Evolutionary conservation across 2,329 filamentous ascomycete genomes (phyloP), one percentile per base, ranked within the genome.

Genomic region (Seiridium unicorne): DNA sequence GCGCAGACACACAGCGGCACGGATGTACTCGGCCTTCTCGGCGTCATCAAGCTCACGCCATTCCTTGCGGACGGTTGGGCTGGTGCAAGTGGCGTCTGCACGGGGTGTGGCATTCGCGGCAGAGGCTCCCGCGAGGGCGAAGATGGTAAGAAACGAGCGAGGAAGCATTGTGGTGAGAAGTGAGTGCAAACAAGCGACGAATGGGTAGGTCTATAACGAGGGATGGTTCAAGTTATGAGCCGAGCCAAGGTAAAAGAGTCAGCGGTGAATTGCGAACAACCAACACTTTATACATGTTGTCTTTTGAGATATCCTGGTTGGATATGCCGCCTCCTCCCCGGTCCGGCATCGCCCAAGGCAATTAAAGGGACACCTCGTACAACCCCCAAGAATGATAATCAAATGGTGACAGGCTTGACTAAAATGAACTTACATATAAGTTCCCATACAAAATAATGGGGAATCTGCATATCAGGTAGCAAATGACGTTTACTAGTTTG

Each of bases 1-100:
- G n/a, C 51, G 51, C 51, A 74, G 60, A 47, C 72, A 75, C n/a
- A 66, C 61, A 3, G 73, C 71, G 9, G 72, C 69, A 3, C 63
- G 51, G 8, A 72, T 60, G 59, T 72, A 74, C n/a, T 63, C 60
- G 8, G 67, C 31, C 53, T 63, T 57, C 36, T 65, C 51, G 7
- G 11, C 38, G 34, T 36, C 42, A 10, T 13, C 11, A 4, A 57
- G 55, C 3, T 46, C 40, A 11, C 55, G 40, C 55, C 55, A 57
- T n/a, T 57, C 55, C 55, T 46, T 57, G 40, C 55, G 40, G 10
- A 47, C 42, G 31, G 55, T 13, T 42, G 55, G 42, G 32, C 59
- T 51, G 31, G 63, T 59, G 60, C 64, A 66, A 59, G 60, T n/a
- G 32, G 44, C 18, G 31, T 59, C 47, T 26, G 47, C 47, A 42